Percentiles rank a stretch among this genome's conserved stretches.
These are phyloP conservation scores for Plasmodium chabaudi DNA, from an alignment of 169 alveolate genomes.

Conservation along the genomic window DNA sequence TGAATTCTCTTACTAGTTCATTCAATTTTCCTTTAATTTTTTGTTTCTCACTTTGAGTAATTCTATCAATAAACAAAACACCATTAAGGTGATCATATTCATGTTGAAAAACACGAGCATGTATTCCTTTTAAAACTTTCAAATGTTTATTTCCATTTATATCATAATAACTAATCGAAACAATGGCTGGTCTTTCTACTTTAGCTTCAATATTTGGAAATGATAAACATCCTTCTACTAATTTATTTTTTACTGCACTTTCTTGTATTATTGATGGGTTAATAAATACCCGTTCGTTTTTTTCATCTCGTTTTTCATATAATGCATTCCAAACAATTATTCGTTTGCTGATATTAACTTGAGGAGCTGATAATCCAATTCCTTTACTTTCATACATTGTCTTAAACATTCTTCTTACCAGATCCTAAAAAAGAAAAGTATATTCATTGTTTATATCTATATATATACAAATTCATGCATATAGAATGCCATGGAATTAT, in stretches of 20 bases:
- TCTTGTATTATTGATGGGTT: conserved; percentile 63
- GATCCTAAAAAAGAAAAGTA: conserved; percentile 14
- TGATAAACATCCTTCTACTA: conserved; percentile 70
- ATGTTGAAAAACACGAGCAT: conserved; percentile 75
- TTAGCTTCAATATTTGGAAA: conserved; percentile 71
- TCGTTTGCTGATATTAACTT: conserved; percentile 55
- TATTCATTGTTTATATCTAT: not conserved
- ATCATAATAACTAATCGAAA: conserved; percentile 44
- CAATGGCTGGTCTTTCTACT: conserved; percentile 57
- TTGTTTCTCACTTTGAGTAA: conserved; percentile 42
- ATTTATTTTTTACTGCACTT: conserved; percentile 12
- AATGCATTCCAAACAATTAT: conserved; percentile 76
- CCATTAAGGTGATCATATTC: conserved; percentile 76
- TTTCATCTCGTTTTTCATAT: conserved; percentile 22
- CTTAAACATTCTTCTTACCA: conserved; percentile 34
- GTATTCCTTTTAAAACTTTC: conserved; percentile 65
- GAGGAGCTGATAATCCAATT: conserved; percentile 79
- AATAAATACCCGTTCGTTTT: conserved; percentile 57
- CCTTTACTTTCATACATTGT: conserved; percentile 72
- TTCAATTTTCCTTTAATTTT: conserved; percentile 36
- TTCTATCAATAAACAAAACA: conserved; percentile 58
- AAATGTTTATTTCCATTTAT: conserved; percentile 42
- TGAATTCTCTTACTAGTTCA: conserved; percentile 33
- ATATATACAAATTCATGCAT: not conserved
- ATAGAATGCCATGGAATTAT: not conserved